A percentile compares a stretch with the other conserved stretches of the same genome.
Evolutionary conservation across 2,329 filamentous ascomycete genomes (phyloP).

Genomic region (Knoxdaviesia proteae): DNA sequence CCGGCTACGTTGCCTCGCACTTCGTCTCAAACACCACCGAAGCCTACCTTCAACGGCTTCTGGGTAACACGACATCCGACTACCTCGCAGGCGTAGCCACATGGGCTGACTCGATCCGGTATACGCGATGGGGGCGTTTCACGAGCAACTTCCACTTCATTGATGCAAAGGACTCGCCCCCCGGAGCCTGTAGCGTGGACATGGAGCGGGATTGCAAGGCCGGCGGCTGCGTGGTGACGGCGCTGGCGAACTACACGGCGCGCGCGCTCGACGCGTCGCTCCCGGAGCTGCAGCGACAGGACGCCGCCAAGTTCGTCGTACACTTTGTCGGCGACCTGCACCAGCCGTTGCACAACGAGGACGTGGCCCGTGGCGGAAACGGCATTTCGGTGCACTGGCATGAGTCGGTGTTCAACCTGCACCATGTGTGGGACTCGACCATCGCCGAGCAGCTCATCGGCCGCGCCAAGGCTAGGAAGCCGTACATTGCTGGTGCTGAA

Average conservation of each 20-base stretch:
- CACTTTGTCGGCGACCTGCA: constrained; percentile 54
- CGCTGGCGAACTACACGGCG: constrained; percentile 38
- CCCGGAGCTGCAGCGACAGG: constrained; percentile 22
- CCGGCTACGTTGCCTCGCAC: constrained; percentile 39
- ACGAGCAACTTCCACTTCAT: constrained; percentile 47
- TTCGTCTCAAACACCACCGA: constrained; percentile 37
- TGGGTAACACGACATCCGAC: constrained; percentile 30
- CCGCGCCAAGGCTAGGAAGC: constrained; percentile 20
- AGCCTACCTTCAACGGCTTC: constrained; percentile 32
- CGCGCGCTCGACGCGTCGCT: constrained; percentile 27
- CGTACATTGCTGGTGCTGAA: constrained; percentile 19
- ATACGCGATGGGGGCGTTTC: constrained; percentile 41
- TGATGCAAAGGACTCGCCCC: constrained; percentile 43
- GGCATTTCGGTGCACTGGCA: constrained; percentile 43
- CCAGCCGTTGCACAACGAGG: constrained; percentile 46
- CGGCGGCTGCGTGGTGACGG: constrained; percentile 39
- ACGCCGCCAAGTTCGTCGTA: constrained; percentile 45
- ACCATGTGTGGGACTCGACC: constrained; percentile 52
- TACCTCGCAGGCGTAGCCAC: constrained; percentile 43
- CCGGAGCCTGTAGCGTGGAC: constrained; percentile 33
- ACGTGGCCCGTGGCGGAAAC: constrained; percentile 45
- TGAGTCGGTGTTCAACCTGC: constrained; percentile 37
- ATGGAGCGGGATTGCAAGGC: constrained; percentile 39
- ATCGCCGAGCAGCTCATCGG: constrained; percentile 46
- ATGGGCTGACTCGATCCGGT: constrained; percentile 47